Percentiles rank a stretch among this genome's conserved stretches.
These are phyloP conservation scores for Scleroderma bovista DNA, from an alignment of 768 basidiomycete genomes.

Conservation along the genomic window DNA sequence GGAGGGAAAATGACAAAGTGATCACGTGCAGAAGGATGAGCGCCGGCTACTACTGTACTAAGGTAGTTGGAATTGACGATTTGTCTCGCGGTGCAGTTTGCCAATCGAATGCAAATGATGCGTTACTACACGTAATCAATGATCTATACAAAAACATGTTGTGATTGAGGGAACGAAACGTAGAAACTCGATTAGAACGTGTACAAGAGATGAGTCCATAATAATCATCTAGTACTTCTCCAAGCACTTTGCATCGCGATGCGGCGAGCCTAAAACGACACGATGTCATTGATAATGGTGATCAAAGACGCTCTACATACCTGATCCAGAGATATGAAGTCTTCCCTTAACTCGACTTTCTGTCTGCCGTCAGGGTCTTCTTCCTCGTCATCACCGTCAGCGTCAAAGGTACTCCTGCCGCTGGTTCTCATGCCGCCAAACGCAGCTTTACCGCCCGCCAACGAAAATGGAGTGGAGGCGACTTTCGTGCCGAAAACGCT, in stretches of 20 bases:
- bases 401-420: conserved; percentile 35
- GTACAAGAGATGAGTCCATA: background rate
- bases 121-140: background rate
- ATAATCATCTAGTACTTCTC: conserved; percentile 55
- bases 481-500: conserved; percentile 86
- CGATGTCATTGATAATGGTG: conserved; percentile 5
- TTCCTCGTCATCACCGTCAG: conserved; percentile 74
- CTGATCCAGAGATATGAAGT: conserved; percentile 90
- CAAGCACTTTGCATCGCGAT: conserved; percentile 90
- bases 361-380: conserved; percentile 59
- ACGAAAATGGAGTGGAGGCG: conserved; percentile 70
- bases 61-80: background rate
- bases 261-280: conserved; percentile 55
- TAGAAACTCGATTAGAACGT: background rate
- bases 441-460: conserved; percentile 76
- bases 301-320: conserved; percentile 35
- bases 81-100: background rate
- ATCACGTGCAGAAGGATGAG: too few species aligned
- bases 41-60: too few species aligned
- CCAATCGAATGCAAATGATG: background rate
- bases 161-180: background rate
- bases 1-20: too few species aligned
- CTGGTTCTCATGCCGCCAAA: conserved; percentile 69
- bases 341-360: conserved; percentile 72
- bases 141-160: background rate